Evolutionary conservation across 352 stramenopile genomes (phyloP).

Genomic region (Phytophthora tentaculata): DNA sequence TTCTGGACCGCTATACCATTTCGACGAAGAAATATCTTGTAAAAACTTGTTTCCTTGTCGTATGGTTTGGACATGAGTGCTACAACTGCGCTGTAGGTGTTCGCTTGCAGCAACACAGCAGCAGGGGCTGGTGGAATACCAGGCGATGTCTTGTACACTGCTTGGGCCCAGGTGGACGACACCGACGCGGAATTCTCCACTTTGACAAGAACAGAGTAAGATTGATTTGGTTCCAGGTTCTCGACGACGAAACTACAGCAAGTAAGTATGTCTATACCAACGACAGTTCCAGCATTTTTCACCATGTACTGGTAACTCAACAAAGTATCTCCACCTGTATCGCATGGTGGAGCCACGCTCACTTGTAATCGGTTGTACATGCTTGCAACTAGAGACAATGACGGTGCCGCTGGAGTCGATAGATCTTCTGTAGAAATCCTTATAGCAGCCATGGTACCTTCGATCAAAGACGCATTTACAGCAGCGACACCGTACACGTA

Average conservation of each 20-base stretch:
- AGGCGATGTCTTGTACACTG: slow-evolving; percentile 34
- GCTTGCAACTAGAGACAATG: slow-evolving; percentile 22
- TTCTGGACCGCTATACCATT: background rate
- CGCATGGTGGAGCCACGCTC: slow-evolving; percentile 40
- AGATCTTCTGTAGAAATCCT: slow-evolving; percentile 36
- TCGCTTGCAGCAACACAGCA: slow-evolving; percentile 34
- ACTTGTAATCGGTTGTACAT: slow-evolving; percentile 46
- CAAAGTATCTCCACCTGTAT: slow-evolving; percentile 40
- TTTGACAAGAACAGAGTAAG: slow-evolving; percentile 43
- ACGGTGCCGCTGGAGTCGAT: slow-evolving; percentile 36
- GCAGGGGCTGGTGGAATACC: slow-evolving; percentile 37
- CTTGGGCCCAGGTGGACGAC: slow-evolving; percentile 18
- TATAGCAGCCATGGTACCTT: slow-evolving; percentile 45
- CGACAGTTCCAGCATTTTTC: background rate
- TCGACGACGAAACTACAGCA: slow-evolving; percentile 54
- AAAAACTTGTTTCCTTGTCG: slow-evolving; percentile 51
- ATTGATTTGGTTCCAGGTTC: slow-evolving; percentile 22
- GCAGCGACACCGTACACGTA: slow-evolving; percentile 62
- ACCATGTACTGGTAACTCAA: slow-evolving; percentile 52
- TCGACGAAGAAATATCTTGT: slow-evolving; percentile 30
- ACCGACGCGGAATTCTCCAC: slow-evolving; percentile 35
- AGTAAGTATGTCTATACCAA: slow-evolving; percentile 38
- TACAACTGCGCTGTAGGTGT: slow-evolving; percentile 52
- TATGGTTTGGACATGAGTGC: slow-evolving; percentile 10
- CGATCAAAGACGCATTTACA: slow-evolving; percentile 40